Conservation (phyloP, 2,329 filamentous ascomycete genomes). For the Emergomyces pasteurianus region DNA sequence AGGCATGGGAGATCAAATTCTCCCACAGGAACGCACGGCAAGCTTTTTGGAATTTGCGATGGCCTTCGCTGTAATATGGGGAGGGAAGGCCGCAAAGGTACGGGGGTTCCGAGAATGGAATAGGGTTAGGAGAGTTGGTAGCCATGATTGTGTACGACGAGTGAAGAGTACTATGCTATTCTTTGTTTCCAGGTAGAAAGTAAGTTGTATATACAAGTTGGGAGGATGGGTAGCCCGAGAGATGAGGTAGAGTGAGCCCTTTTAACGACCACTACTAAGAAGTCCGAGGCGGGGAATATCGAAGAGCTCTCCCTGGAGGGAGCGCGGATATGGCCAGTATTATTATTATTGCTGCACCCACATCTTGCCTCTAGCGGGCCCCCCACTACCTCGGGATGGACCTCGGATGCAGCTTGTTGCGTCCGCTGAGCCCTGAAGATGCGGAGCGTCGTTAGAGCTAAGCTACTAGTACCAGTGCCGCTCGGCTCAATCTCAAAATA, state of each 20-base stretch:
- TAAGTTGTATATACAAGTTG: background rate
- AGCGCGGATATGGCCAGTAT: background rate
- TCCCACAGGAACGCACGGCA: slow-evolving; percentile 55
- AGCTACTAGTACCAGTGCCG: background rate
- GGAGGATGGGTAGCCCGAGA: background rate
- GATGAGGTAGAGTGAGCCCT: background rate
- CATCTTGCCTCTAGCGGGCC: background rate
- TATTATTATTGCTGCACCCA: background rate
- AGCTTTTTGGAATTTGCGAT: slow-evolving; percentile 54
- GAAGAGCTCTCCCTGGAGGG: background rate
- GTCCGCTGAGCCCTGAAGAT: background rate
- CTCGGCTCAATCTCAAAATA: background rate
- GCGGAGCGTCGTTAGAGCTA: background rate
- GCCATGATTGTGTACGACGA: slow-evolving; percentile 15
- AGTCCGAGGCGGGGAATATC: background rate
- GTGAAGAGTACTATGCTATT: slow-evolving; percentile 4
- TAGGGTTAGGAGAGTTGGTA: slow-evolving; percentile 21
- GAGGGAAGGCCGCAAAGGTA: slow-evolving; percentile 59
- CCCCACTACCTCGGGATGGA: background rate
- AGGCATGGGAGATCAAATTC: slow-evolving; percentile 48
- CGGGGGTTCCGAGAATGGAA: slow-evolving; percentile 63
- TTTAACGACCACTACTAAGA: background rate
- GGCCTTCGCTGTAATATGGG: slow-evolving; percentile 56
- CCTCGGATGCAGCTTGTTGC: background rate
- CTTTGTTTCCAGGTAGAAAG: slow-evolving; percentile 15